Percentiles rank a stretch among this genome's conserved stretches.
These are phyloP conservation scores for Hyaloscypha hepaticicola DNA, from an alignment of 495 filamentous ascomycete genomes.

Conservation along the genomic window DNA sequence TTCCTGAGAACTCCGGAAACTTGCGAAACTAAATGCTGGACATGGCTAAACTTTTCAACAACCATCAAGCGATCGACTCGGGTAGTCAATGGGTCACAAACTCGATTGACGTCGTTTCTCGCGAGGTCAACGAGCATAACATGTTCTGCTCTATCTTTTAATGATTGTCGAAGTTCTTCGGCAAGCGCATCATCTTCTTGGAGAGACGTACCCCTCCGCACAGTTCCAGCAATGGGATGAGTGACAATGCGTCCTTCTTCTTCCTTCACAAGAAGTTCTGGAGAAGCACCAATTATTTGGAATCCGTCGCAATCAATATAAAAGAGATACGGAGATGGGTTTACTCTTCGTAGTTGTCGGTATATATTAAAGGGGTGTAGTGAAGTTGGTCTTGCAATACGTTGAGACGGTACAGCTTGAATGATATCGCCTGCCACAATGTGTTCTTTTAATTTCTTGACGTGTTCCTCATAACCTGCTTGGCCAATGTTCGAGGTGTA, in stretches of 20 bases:
- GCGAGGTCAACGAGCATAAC: constrained; percentile 99
- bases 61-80: constrained; percentile 92
- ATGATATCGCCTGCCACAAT: constrained; percentile 92
- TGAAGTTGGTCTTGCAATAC: constrained; percentile 82
- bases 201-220: constrained; percentile 75
- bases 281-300: constrained; percentile 91
- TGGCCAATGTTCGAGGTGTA: constrained; percentile 94
- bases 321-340: constrained; percentile 96
- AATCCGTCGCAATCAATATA: constrained; percentile 89
- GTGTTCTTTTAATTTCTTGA: constrained; percentile 77
- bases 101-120: constrained; percentile 93
- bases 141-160: constrained; percentile 96
- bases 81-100: constrained; percentile 87
- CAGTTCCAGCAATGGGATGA: constrained; percentile 95
- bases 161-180: constrained; percentile 68
- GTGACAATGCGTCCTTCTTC: constrained; percentile 89
- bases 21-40: constrained; percentile 94
- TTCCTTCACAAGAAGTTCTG: constrained; percentile 88
- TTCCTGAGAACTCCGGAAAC: constrained; percentile 82
- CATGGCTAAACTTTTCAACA: constrained; percentile 92
- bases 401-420: constrained; percentile 93
- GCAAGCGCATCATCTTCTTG: constrained; percentile 82
- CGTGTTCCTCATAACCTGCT: constrained; percentile 83
- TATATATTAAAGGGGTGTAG: constrained; percentile 99
- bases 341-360: constrained; percentile 90